Base-by-base conservation (phyloP, 2,329 filamentous ascomycete species). In the Sodiomyces alkalinus region DNA sequence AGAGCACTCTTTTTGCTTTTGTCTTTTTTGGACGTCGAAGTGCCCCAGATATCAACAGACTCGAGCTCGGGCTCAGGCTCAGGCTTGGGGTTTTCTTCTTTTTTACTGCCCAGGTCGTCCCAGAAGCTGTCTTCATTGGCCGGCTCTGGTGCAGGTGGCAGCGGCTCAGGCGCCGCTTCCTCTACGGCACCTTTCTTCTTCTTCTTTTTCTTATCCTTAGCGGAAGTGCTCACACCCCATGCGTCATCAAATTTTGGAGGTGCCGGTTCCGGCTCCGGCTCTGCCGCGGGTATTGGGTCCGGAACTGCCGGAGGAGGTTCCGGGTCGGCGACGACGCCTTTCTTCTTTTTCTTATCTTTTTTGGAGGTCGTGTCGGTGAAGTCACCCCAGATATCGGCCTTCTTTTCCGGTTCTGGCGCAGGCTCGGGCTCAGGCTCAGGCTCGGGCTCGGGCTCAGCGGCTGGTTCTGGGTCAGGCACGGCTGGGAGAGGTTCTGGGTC, bases 161-260 rank as follows among this genome's bases (percentile, higher is more conserved):
- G 21, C 48, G 55, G 33, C 55, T 58, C 36, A 9, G 33, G 39
- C 27, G 38, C 22, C 14, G 42, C 36, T 23, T 48, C 42, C 13
- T 40, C 40, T 26, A 40, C 39, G 12, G 33, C 30, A 14, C 35
- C 36, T 6, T 36, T 33, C 17, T 41, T 41, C 26, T 60, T 63
- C 35, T 56, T 58, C 42, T 56, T 58, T 37, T 49, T 53, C 17
- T 55, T 53, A 28, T 59, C 62, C 37, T 60, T 67, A 22, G 45
- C 32, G 27, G 44, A 45, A 7, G 39, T 22, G 13, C 41, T 35
- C 11, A 33, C 35, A 9, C 36, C 44, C 47, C 44, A 51, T 13
- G 51, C 47, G 22, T 55, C 50, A 27, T 25, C 23, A 6, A 16
- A 14, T 16, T 25, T 25, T 3, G 23, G 14, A 17, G 23, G 23